Evolutionary conservation across 371 early-diverging fungal species (phyloP).

Genomic region (Lichtheimia hyalospora): DNA sequence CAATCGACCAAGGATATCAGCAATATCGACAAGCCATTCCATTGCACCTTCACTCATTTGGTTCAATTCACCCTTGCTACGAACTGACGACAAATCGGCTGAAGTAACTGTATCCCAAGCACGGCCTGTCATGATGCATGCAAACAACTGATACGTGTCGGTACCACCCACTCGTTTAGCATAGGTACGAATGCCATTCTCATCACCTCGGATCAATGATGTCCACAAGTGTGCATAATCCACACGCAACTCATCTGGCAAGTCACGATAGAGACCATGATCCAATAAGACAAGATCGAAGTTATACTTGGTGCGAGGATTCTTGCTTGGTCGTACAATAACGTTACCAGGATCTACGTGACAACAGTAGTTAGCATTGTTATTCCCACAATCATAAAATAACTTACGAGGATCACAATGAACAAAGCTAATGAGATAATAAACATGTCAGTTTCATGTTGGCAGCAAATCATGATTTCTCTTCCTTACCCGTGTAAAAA

Average conservation of each 20-base stretch:
- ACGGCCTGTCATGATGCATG: conserved; percentile 85
- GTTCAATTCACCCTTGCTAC: conserved; percentile 53
- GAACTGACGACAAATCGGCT: conserved; percentile 28
- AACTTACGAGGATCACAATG: conserved; percentile 77
- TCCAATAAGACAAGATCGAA: conserved; percentile 90
- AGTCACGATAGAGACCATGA: conserved; percentile 90
- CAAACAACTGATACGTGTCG: conserved; percentile 78
- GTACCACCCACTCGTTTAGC: conserved; percentile 58
- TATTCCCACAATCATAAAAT: background rate
- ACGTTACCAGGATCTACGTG: conserved; percentile 68
- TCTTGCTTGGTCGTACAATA: conserved; percentile 63
- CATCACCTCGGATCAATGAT: conserved; percentile 78
- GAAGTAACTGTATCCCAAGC: conserved; percentile 70
- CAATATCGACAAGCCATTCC: conserved; percentile 66
- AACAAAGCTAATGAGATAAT: conserved; percentile 47
- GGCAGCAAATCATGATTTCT: no score
- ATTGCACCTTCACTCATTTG: conserved; percentile 38
- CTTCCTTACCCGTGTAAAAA: conserved; percentile 73
- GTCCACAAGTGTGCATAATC: conserved; percentile 90
- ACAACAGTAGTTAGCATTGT: background rate
- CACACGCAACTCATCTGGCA: conserved; percentile 74
- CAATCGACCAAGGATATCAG: conserved; percentile 74
- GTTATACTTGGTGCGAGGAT: conserved; percentile 59
- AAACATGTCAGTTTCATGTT: conserved; percentile 1
- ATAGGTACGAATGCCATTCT: conserved; percentile 59